These are phyloP conservation scores for Dendrobium officinale DNA, from an alignment of 106 monocot species.

Conservation along the genomic window DNA sequence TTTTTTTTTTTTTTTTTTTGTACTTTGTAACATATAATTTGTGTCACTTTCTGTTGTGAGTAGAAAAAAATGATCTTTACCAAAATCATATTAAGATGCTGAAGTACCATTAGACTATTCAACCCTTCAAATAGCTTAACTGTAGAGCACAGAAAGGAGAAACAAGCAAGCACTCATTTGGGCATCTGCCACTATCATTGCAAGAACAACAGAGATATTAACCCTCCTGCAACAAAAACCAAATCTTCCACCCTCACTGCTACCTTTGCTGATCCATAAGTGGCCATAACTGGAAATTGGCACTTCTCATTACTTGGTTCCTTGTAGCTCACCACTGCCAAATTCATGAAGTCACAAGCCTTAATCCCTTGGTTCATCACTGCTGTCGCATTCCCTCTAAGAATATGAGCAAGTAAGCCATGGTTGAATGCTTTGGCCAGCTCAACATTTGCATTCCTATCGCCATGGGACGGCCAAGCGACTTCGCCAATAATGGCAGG, in stretches of 20 bases:
- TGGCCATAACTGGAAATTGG: slow-evolving; percentile 36
- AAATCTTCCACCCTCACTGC: background rate
- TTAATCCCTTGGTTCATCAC: slow-evolving; percentile 16
- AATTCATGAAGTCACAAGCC: background rate
- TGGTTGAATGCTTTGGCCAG: slow-evolving; percentile 33
- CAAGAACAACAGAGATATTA: background rate
- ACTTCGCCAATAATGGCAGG: slow-evolving; percentile 48
- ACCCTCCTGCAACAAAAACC: background rate
- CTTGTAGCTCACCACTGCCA: slow-evolving; percentile 24
- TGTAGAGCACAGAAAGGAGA: too few species aligned
- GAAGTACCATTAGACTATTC: too few species aligned
- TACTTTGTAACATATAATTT: too few species aligned
- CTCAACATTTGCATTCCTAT: slow-evolving; percentile 25
- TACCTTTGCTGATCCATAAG: background rate
- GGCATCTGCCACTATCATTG: background rate
- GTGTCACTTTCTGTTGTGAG: too few species aligned
- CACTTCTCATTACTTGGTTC: slow-evolving; percentile 26
- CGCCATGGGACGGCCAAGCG: slow-evolving; percentile 57
- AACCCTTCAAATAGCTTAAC: too few species aligned
- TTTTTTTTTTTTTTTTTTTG: too few species aligned
- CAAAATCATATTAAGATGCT: too few species aligned
- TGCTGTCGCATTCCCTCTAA: slow-evolving; percentile 29
- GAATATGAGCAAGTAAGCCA: slow-evolving; percentile 22
- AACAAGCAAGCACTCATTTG: too few species aligned
- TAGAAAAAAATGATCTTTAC: too few species aligned